These are phyloP conservation scores for Pichia sp. DNA, from an alignment of 1,139 yeast genomes.

Conservation along the genomic window DNA sequence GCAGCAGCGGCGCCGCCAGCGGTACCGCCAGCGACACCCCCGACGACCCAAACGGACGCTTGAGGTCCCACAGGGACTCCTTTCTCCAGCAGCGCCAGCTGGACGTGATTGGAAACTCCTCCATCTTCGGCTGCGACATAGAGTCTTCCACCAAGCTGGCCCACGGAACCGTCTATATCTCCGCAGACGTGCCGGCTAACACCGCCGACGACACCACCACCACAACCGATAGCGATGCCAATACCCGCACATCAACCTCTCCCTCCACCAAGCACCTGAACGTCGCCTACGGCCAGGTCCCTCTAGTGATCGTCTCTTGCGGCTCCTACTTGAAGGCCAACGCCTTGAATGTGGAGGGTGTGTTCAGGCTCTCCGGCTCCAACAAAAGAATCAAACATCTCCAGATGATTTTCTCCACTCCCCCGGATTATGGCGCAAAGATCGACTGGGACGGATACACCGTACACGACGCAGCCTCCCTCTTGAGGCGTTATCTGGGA, in stretches of 20 bases:
- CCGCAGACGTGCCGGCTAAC: constrained; percentile 26
- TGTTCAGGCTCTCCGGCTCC: constrained; percentile 90
- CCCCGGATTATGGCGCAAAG: constrained; percentile 86
- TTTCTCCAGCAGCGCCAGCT: constrained; percentile 40
- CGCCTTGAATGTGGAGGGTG: constrained; percentile 78
- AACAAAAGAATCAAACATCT: constrained; percentile 82
- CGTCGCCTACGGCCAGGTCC: constrained; percentile 72
- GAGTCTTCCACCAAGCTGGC: constrained; percentile 70
- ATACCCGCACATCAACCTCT: too few species aligned
- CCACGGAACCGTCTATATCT: constrained; percentile 65
- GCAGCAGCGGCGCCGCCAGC: not conserved
- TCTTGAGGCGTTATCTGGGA: constrained; percentile 78
- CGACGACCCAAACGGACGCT: constrained; percentile 18
- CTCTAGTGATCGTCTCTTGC: constrained; percentile 89
- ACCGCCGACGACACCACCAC: not conserved
- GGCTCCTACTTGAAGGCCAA: constrained; percentile 79
- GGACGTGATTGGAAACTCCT: constrained; percentile 38
- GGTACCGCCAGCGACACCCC: not conserved
- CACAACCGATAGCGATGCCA: too few species aligned
- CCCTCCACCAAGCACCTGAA: constrained; percentile 19
- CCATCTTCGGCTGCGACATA: constrained; percentile 83
- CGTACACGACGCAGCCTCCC: constrained; percentile 96
- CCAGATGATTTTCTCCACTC: constrained; percentile 75
- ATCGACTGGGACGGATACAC: constrained; percentile 89
- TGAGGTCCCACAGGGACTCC: constrained; percentile 55